Percentiles rank a stretch among this genome's conserved stretches.
Evolutionary conservation across 139 green algal genomes (phyloP).

Genomic region (Dunaliella primolecta): DNA sequence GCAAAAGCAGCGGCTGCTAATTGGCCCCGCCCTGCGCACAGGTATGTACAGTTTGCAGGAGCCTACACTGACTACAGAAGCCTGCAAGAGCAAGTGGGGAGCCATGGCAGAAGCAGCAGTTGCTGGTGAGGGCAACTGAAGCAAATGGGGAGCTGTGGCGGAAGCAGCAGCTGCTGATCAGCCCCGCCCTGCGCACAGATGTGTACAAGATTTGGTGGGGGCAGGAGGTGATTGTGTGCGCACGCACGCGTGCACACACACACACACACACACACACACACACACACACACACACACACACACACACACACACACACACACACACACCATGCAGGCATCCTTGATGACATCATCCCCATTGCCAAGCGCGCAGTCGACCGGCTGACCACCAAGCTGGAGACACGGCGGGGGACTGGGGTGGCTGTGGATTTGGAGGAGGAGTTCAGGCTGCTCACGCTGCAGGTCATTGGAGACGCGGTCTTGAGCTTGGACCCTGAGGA

Average conservation of each 20-base stretch:
- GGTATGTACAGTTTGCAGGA: too few relatives aligned
- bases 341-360: slow-evolving; percentile 86
- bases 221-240: too few relatives aligned
- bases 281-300: background rate
- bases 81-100: too few relatives aligned
- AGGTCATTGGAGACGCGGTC: slow-evolving; percentile 89
- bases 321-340: slow-evolving; percentile 64
- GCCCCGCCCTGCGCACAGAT: slow-evolving; percentile 61
- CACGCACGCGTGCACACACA: background rate
- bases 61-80: too few relatives aligned
- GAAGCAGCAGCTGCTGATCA: slow-evolving; percentile 85
- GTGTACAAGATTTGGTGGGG: too few relatives aligned
- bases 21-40: slow-evolving; percentile 73
- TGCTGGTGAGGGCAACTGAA: slow-evolving; percentile 85
- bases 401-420: slow-evolving; percentile 41
- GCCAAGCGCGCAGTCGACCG: slow-evolving; percentile 65
- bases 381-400: slow-evolving; percentile 72
- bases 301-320: background rate
- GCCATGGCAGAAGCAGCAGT: slow-evolving; percentile 87
- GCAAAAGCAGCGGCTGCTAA: slow-evolving; percentile 86
- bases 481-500: slow-evolving; percentile 81
- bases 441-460: slow-evolving; percentile 87
- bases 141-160: slow-evolving; percentile 88
- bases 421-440: slow-evolving; percentile 84
- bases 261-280: background rate